These are phyloP conservation scores for Castanospermum australe DNA, from an alignment of 306 rosid genomes.

Conservation along the genomic window DNA sequence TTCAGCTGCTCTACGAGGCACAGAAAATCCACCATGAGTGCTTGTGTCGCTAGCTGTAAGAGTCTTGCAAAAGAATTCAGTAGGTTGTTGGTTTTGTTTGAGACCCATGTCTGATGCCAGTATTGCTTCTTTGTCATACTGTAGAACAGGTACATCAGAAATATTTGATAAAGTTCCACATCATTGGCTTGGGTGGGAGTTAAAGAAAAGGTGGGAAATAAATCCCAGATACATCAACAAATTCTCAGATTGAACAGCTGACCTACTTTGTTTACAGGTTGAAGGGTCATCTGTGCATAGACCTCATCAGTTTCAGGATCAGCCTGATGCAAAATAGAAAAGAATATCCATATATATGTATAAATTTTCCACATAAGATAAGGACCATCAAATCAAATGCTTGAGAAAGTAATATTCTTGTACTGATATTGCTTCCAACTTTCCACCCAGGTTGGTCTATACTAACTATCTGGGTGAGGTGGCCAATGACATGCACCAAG, in stretches of 20 bases:
- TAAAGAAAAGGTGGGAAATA: slow-evolving; percentile 23
- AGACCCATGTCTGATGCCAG: slow-evolving; percentile 93
- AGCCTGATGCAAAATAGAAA: slow-evolving; percentile 60
- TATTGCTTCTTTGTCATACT: slow-evolving; percentile 92
- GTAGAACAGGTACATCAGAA: slow-evolving; percentile 36
- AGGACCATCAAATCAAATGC: not conserved
- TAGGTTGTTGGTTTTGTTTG: slow-evolving; percentile 89
- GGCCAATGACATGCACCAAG: not conserved
- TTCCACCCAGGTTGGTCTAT: not conserved
- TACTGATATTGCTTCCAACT: not conserved
- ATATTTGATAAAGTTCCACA: slow-evolving; percentile 8
- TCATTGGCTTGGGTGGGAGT: not conserved
- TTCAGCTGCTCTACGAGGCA: slow-evolving; percentile 98
- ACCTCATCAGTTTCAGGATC: slow-evolving; percentile 96
- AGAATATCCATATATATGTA: slow-evolving; percentile 12
- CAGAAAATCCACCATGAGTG: slow-evolving; percentile 99
- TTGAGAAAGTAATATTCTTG: not conserved
- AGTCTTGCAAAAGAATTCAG: slow-evolving; percentile 98
- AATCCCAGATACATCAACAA: not conserved
- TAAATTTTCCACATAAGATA: not conserved
- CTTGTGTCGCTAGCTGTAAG: slow-evolving; percentile 99
- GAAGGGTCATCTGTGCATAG: slow-evolving; percentile 97
- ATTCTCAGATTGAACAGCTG: slow-evolving; percentile 50
- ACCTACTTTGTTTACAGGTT: slow-evolving; percentile 97
- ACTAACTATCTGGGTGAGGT: not conserved